Evolutionary conservation across 441 rosid genomes (phyloP), one percentile per base, ranked within the genome.

Genomic region (Adansonia gregorii): DNA sequence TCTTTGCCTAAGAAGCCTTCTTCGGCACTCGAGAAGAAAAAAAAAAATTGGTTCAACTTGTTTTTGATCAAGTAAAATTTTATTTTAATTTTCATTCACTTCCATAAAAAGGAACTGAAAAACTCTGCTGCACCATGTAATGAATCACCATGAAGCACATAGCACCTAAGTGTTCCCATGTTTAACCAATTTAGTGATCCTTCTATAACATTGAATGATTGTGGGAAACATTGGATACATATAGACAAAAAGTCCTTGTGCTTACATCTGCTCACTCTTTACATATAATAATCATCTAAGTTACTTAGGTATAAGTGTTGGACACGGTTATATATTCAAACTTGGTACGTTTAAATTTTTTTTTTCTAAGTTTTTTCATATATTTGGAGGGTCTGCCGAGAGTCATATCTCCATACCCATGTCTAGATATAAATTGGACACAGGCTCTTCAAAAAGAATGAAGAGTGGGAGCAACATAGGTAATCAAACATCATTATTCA

Each of bases 1-100:
- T n/a, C 15, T 41, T 66, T 17, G 12, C 15, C 24, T 66, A 66
- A 66, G 51, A 65, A 65, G 24, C 68, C 48, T 64, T 64, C 24
- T 56, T 56, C 24, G 11, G 1, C 24, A 56, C 10, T 56, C 7
- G 27, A 56, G 61, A 56, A 56, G 61, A 17, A 56, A 8, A 24
- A 55, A 55, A 17, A 55, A 54, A 0, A 15, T 15, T 54, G 7
- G 48, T 43, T 43, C 0, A 54, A 2, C 1, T 54, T 41, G 6
- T 54, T 15, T n/a, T 54, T 8, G 22, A 55, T 55, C 2, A 35
- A 8, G 7, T 56, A 24, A 19, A 19, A 8, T 19, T 54, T 56
- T 8, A 5, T 55, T 55, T 55, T 55, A 1, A 6, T 6, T 55
- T 14, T 27, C 17, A 61, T 14, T 12, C 43, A 61, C 67, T 27